Conservation (phyloP, 2,329 filamentous ascomycete genomes). For the Beauveria rudraprayagi region DNA sequence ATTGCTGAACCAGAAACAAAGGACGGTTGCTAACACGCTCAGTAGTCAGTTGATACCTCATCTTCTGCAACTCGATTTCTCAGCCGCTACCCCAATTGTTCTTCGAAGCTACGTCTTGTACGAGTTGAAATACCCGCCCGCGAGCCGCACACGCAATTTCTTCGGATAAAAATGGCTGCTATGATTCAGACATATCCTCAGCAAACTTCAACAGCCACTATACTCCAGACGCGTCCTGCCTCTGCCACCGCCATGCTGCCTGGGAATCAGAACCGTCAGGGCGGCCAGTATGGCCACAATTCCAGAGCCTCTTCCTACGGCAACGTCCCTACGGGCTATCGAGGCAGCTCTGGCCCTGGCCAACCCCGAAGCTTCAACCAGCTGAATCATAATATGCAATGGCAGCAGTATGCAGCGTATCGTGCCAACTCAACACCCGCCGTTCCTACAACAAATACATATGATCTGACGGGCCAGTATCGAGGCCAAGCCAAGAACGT, state of each 20-base stretch:
- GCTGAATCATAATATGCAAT: slow-evolving; percentile 46
- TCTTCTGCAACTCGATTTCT: background rate
- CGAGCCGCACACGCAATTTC: background rate
- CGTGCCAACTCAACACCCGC: slow-evolving; percentile 40
- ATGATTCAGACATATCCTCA: slow-evolving; percentile 75
- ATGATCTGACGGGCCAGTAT: slow-evolving; percentile 21
- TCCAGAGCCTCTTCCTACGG: slow-evolving; percentile 9
- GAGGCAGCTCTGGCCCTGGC: slow-evolving; percentile 49
- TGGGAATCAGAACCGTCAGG: slow-evolving; percentile 39
- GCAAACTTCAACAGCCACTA: slow-evolving; percentile 63
- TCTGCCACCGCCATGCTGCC: slow-evolving; percentile 44
- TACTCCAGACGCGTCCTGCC: slow-evolving; percentile 66
- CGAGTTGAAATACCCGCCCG: background rate
- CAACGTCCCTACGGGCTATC: slow-evolving; percentile 42
- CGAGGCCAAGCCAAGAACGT: slow-evolving; percentile 28
- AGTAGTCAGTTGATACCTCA: background rate
- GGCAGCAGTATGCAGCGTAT: slow-evolving; percentile 42
- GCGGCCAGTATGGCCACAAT: slow-evolving; percentile 39
- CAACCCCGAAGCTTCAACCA: slow-evolving; percentile 72
- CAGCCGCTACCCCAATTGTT: background rate
- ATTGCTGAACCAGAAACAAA: background rate
- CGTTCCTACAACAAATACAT: slow-evolving; percentile 26
- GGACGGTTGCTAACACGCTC: background rate
- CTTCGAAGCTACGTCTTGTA: background rate
- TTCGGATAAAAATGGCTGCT: slow-evolving; percentile 60